Base-by-base conservation (phyloP, 2,329 filamentous ascomycete genomes). In the Beauveria scarabaeidicola region DNA sequence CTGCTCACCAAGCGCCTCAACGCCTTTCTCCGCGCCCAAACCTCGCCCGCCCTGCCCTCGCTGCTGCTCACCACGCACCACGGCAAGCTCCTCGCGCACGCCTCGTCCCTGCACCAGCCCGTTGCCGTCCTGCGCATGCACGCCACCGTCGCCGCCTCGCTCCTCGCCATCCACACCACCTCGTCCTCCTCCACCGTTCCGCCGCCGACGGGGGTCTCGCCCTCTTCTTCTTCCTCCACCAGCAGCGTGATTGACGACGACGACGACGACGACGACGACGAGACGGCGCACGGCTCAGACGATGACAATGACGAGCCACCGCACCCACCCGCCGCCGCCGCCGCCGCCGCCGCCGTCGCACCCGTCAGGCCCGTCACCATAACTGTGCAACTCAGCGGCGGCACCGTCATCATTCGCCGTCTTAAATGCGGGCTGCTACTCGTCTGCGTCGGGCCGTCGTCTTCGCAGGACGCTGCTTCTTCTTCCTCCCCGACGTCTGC, bases 1-100 rank as follows among this genome's bases (percentile, higher is more conserved):
- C 77, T 91, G 73, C 78, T 90, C 62, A 85, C 81, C 40, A 86
- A 86, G 70, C 82, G 82, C 62, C 79, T 87, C 64, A 84, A 83
- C 29, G 74, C 79, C 61, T 86, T 87, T 70, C 81, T 87, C 51
- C 76, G 78, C 67, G 73, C 78, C 62, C 82, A 84, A 69, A 80
- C 84, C 63, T 80, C 80, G 8, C 69, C 81, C 4, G 75, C 80
- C 61, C 75, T 87, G 36, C 82, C 82, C 62, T 84, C 83, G 3
- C 78, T 83, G 59, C 78, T 86, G 62, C 76, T 87, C 48, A 81
- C 82, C 51, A 84, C 82, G 3, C 75, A 79, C 1, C 79, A 81
- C 43, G 84, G 84, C 65, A 85, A 85, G 69, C 80, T 87, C 40
- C 82, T 87, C 64, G 81, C 84, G 60, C 83, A 85, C 69, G 52